Base-by-base conservation (phyloP, 2,329 filamentous ascomycete genomes). In the Xylariaceae sp. region DNA sequence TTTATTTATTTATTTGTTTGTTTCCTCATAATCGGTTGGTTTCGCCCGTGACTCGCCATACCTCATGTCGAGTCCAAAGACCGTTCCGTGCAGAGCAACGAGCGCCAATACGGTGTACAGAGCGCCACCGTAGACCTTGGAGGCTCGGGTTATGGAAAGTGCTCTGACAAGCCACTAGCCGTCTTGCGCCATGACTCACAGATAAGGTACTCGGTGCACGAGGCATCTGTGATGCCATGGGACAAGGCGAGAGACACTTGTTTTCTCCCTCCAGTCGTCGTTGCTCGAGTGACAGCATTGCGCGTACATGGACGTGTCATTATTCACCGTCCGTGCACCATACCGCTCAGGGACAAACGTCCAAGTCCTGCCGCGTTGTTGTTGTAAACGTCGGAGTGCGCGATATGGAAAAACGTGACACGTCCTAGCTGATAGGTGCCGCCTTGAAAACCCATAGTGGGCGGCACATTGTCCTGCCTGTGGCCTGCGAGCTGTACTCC, bases 281-380 rank as follows among this genome's bases (percentile, higher is more conserved):
- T 11, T 30, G 47, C 47, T 49, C 47, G 17, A 49, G 47, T 49
- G 47, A 49, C 47, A 11, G 8, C 47, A 49, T 23, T 49, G 17
- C 18, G 47, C 30, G 11, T 13, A 49, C 17, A 53, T 39, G 49
- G 18, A 45, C 39, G 49, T 48, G 44, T 45, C 41, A 37, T 50
- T 9, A n/a, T 51, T 54, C 51, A 51, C 53, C 35, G 41, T 51
- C 51, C 45, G 49, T 50, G 50, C 39, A 53, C 56, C 35, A 37
- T 50, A 4, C 50, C 47, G 23, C n/a, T 34, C 45, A 57, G 23
- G 51, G 15, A 57, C 39, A 45, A 13, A 57, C 39, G 37, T 35
- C 41, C 15, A 23, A 44, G 30, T 10, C 3, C 30, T 7, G 18
- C 35, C 18, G n/a, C 10, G 7, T 18, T 18, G 13, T 18, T 9